phyloP scores from a whole-genome alignment of 1,284 basidiomycete species.

The Cutaneotrichosporon sp. region DNA sequence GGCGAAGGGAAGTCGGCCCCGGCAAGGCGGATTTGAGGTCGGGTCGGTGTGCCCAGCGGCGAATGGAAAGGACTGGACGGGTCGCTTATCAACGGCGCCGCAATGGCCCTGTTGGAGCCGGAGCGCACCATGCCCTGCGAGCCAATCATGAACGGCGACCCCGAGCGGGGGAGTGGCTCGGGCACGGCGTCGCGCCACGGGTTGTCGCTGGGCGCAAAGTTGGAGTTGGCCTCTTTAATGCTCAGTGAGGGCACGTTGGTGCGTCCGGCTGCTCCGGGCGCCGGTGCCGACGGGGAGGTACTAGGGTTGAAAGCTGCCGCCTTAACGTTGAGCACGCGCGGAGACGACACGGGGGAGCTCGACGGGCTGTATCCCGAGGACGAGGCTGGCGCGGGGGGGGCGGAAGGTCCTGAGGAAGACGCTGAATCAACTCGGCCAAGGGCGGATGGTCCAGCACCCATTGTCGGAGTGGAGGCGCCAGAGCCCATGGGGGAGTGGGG shows the following conservation, averaged over 20 bases:
- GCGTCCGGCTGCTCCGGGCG: not conserved
- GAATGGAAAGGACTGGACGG: conserved; percentile 55
- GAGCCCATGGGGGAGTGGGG: conserved; percentile 35
- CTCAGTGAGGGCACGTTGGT: conserved; percentile 42
- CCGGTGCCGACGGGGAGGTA: not conserved
- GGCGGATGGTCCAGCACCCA: conserved; percentile 54
- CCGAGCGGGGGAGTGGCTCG: conserved; percentile 28
- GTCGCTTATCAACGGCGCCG: conserved; percentile 75
- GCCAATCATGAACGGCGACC: conserved; percentile 48
- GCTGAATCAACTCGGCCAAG: conserved; percentile 15
- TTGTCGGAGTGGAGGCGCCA: conserved; percentile 33
- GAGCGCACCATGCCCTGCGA: conserved; percentile 52
- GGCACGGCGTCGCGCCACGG: conserved; percentile 38
- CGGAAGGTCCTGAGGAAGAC: not conserved
- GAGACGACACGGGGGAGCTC: conserved; percentile 55
- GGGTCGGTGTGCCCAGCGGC: conserved; percentile 40
- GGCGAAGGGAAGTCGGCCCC: conserved; percentile 40
- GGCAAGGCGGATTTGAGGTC: conserved; percentile 31
- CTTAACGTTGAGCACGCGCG: conserved; percentile 59
- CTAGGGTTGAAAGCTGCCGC: conserved; percentile 64
- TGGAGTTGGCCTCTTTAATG: not conserved
- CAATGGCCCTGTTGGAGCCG: conserved; percentile 79
- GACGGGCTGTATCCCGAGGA: conserved; percentile 56
- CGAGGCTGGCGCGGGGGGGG: conserved; percentile 53
- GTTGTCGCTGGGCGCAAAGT: conserved; percentile 55